Conservation (phyloP, 306 rosid genomes). For the Corylus avellana region DNA sequence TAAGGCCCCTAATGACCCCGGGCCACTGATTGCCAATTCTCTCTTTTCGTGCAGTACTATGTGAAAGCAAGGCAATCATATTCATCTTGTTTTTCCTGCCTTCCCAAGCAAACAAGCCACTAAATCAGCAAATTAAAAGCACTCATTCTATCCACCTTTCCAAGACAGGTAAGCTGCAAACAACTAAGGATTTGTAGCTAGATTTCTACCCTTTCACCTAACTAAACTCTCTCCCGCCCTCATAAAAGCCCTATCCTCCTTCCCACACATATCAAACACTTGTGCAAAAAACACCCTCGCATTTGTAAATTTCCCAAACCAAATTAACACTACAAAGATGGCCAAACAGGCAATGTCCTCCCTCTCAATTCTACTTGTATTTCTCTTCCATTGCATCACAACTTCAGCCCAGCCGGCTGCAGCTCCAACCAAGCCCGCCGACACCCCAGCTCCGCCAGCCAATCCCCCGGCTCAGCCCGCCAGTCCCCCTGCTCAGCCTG, state of each 20-base stretch:
- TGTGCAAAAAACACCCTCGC: not conserved
- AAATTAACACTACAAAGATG: conserved; percentile 18
- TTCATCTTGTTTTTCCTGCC: not conserved
- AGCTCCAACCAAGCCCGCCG: conserved; percentile 36
- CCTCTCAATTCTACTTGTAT: conserved; percentile 23
- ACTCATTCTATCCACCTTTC: conserved; percentile 32
- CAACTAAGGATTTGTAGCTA: conserved; percentile 29
- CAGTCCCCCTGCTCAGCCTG: conserved; percentile 32
- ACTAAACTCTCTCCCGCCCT: conserved; percentile 10
- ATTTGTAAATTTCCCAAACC: not conserved
- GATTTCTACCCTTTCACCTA: conserved; percentile 24
- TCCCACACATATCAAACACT: conserved; percentile 28
- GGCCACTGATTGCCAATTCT: too few relatives aligned
- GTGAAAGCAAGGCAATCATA: conserved; percentile 20
- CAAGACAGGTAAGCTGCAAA: conserved; percentile 32
- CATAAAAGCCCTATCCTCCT: conserved; percentile 45
- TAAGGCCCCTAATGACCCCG: too few relatives aligned
- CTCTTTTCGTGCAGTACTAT: not conserved
- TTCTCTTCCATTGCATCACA: conserved; percentile 14
- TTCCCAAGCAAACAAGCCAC: too few relatives aligned
- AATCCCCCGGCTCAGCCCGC: conserved; percentile 42
- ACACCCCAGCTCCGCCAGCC: conserved; percentile 35
- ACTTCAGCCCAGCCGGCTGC: conserved; percentile 41
- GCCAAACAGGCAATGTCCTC: conserved; percentile 25
- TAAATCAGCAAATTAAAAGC: not conserved